Evolutionary conservation across 1,284 basidiomycete genomes (phyloP).

Genomic region (Microbotryum scabiosae): DNA sequence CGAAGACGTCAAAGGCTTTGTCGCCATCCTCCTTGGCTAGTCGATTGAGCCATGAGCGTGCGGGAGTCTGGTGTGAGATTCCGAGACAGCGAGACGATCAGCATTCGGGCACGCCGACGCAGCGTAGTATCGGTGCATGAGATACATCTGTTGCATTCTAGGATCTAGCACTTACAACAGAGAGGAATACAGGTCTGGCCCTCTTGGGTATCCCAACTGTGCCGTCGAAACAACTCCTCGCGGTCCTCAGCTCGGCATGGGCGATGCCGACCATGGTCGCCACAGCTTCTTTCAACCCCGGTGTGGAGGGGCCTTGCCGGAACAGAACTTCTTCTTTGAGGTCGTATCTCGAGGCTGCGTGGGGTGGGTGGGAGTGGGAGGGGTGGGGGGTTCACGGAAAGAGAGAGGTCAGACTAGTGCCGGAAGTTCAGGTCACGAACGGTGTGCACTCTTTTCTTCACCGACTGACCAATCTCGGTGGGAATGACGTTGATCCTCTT

Average conservation of each 20-base stretch:
- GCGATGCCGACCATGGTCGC: conserved; percentile 30
- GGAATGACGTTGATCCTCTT: conserved; percentile 31
- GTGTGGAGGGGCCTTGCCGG: conserved; percentile 17
- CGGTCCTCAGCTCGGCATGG: conserved; percentile 24
- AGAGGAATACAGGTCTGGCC: conserved; percentile 20
- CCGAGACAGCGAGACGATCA: background rate
- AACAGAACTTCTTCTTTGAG: conserved; percentile 26
- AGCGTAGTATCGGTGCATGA: too few relatives aligned
- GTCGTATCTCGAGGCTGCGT: conserved; percentile 19
- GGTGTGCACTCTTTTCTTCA: too few relatives aligned
- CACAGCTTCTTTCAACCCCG: conserved; percentile 23
- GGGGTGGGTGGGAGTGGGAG: too few relatives aligned
- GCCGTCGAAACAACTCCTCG: conserved; percentile 23
- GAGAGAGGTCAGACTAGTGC: background rate
- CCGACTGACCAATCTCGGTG: conserved; percentile 25
- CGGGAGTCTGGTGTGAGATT: conserved; percentile 43
- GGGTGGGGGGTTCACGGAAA: background rate
- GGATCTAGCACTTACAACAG: conserved; percentile 10
- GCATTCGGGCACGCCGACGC: too few relatives aligned
- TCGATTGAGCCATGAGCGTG: conserved; percentile 60
- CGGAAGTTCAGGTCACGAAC: too few relatives aligned
- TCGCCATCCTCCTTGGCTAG: conserved; percentile 56
- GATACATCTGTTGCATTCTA: too few relatives aligned
- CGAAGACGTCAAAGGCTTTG: conserved; percentile 64
- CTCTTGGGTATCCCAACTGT: conserved; percentile 24